Percentiles rank a stretch among this genome's conserved stretches.
These are phyloP conservation scores for Rhodotorula paludigena DNA, from an alignment of 768 basidiomycete genomes.

Conservation along the genomic window DNA sequence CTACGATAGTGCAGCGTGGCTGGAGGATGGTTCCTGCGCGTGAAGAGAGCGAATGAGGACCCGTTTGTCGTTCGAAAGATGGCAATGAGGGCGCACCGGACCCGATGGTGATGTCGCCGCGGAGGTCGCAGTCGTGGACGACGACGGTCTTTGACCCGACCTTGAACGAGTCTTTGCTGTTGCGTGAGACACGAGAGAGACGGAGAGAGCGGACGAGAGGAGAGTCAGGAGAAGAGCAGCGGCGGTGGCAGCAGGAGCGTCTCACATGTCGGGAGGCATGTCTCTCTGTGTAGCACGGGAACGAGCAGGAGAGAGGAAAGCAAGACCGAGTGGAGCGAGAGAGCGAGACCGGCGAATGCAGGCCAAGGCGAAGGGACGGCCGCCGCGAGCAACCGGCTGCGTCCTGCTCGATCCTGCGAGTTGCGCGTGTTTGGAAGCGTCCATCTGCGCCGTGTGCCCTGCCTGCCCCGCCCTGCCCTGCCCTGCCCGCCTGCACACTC, in stretches of 20 bases:
- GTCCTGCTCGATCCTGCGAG: no score
- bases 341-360: not conserved
- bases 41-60: no score
- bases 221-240: not conserved
- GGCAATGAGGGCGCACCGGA: slow-evolving; percentile 54
- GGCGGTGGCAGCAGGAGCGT: not conserved
- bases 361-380: no score
- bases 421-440: no score
- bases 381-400: no score
- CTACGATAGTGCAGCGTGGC: slow-evolving; percentile 88
- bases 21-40: slow-evolving; percentile 74
- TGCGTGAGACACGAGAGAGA: no score
- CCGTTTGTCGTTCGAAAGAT: no score
- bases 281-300: not conserved
- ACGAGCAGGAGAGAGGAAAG: not conserved
- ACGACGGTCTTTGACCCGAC: slow-evolving; percentile 87
- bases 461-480: no score
- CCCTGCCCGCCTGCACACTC: no score
- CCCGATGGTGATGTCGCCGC: slow-evolving; percentile 89
- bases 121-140: slow-evolving; percentile 87
- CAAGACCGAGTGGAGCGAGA: not conserved
- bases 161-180: slow-evolving; percentile 53
- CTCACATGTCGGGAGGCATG: slow-evolving; percentile 17
- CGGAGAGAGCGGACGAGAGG: no score
- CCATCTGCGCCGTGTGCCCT: no score